phyloP scores from a whole-genome alignment of 2,329 filamentous ascomycete species.

The Penicillium aurantiogriseum region DNA sequence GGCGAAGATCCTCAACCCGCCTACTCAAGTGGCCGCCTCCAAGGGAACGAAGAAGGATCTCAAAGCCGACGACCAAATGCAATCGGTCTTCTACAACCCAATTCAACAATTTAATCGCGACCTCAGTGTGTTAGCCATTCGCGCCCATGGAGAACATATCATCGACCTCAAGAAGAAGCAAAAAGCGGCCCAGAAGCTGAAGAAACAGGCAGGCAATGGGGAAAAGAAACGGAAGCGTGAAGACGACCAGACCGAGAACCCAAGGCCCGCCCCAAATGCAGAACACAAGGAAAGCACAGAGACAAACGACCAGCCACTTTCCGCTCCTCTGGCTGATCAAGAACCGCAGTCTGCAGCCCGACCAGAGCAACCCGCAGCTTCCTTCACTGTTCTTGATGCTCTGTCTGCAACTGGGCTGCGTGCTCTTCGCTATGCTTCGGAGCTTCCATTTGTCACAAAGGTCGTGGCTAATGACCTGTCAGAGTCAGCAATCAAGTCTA shows the following conservation, averaged over 20 bases:
- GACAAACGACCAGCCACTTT: constrained; percentile 11
- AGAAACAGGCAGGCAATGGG: constrained; percentile 36
- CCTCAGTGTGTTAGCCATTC: constrained; percentile 87
- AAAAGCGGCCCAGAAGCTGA: constrained; percentile 44
- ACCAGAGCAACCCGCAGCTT: constrained; percentile 36
- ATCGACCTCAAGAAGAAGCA: constrained; percentile 52
- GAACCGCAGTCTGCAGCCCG: constrained; percentile 3
- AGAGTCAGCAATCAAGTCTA: constrained; percentile 71
- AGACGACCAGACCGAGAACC: constrained; percentile 21
- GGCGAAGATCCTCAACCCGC: constrained; percentile 66
- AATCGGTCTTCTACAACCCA: constrained; percentile 94
- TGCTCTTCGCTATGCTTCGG: constrained; percentile 85
- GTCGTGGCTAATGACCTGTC: constrained; percentile 91
- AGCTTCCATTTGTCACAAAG: constrained; percentile 78
- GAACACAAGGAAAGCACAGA: constrained; percentile 22
- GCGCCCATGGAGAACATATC: constrained; percentile 74
- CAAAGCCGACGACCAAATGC: constrained; percentile 60
- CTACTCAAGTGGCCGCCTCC: constrained; percentile 41
- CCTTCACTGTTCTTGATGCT: constrained; percentile 87
- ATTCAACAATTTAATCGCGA: constrained; percentile 99
- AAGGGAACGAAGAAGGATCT: constrained; percentile 46
- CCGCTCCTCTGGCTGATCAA: background rate
- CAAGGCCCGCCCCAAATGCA: constrained; percentile 12
- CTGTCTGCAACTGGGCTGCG: constrained; percentile 90
- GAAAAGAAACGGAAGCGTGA: constrained; percentile 42